These are phyloP conservation scores for Chalciporus piperatoides DNA, from an alignment of 1,284 basidiomycete species.

Conservation along the genomic window DNA sequence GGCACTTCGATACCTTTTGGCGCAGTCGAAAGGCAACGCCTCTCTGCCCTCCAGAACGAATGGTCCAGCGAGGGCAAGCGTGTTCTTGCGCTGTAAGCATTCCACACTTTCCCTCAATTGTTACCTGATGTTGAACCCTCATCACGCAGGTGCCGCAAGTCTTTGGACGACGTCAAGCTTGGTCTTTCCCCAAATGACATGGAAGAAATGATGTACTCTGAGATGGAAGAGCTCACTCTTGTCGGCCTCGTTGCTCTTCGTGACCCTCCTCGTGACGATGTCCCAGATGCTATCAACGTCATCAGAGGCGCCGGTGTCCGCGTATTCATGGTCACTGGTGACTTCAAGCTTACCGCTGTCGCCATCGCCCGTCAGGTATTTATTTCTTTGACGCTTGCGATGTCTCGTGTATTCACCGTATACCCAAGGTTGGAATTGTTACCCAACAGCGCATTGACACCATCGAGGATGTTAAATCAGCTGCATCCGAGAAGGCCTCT, in stretches of 20 bases:
- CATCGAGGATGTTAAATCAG: constrained; percentile 36
- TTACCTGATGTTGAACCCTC: neutral
- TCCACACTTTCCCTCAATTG: neutral
- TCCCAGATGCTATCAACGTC: constrained; percentile 43
- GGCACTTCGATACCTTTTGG: constrained; percentile 34
- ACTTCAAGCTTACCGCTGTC: constrained; percentile 44
- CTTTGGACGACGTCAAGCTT: constrained; percentile 28
- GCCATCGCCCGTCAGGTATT: constrained; percentile 42
- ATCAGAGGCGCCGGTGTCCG: constrained; percentile 48
- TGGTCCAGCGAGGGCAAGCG: constrained; percentile 58
- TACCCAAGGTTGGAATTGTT: constrained; percentile 51
- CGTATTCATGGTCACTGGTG: constrained; percentile 57
- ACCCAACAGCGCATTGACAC: constrained; percentile 44
- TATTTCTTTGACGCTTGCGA: neutral
- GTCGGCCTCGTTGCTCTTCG: constrained; percentile 58
- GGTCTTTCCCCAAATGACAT: constrained; percentile 33
- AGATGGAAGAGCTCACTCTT: constrained; percentile 44
- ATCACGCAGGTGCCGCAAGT: constrained; percentile 20
- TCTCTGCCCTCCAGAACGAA: constrained; percentile 39
- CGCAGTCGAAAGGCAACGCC: constrained; percentile 17
- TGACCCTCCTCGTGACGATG: constrained; percentile 56
- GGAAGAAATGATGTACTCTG: constrained; percentile 36
- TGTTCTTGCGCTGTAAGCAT: constrained; percentile 44
- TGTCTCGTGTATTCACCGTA: neutral
- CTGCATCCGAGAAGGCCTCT: constrained; percentile 16